phyloP scores from a whole-genome alignment of 345 rosid species.

The Hibiscus mutabilis region DNA sequence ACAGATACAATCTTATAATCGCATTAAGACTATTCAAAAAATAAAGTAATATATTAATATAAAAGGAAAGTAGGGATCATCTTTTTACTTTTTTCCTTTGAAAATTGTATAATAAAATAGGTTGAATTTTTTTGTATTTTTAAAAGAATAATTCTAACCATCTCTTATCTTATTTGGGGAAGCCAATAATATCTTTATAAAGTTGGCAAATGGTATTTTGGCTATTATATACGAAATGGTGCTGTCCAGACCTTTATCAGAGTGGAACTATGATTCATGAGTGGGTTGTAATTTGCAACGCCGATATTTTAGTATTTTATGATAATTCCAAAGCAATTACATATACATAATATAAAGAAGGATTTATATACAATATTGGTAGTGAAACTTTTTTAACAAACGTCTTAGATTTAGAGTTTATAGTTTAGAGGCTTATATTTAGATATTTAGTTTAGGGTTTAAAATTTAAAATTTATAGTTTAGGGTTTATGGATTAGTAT shows the following conservation, averaged over 20 bases:
- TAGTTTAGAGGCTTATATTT: too few relatives aligned
- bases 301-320: neutral
- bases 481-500: too few relatives aligned
- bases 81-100: neutral
- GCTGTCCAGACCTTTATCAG: constrained; percentile 1
- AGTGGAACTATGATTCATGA: constrained; percentile 32
- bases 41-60: neutral
- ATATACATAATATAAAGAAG: too few relatives aligned
- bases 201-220: constrained; percentile 24
- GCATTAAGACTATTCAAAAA: too few relatives aligned
- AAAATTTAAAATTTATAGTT: too few relatives aligned
- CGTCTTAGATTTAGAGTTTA: too few relatives aligned
- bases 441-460: too few relatives aligned
- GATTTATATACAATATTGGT: too few relatives aligned
- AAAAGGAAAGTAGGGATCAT: neutral
- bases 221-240: constrained; percentile 7
- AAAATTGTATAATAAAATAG: neutral
- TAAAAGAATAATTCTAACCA: constrained; percentile 14
- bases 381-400: too few relatives aligned
- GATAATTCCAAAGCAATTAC: neutral
- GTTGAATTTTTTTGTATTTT: constrained; percentile 11
- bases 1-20: too few relatives aligned
- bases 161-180: constrained; percentile 18
- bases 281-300: constrained; percentile 12
- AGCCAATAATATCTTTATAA: constrained; percentile 28